These are phyloP conservation scores for Aspergillus olivimuriae DNA, from an alignment of 495 filamentous ascomycete genomes.

Conservation along the genomic window DNA sequence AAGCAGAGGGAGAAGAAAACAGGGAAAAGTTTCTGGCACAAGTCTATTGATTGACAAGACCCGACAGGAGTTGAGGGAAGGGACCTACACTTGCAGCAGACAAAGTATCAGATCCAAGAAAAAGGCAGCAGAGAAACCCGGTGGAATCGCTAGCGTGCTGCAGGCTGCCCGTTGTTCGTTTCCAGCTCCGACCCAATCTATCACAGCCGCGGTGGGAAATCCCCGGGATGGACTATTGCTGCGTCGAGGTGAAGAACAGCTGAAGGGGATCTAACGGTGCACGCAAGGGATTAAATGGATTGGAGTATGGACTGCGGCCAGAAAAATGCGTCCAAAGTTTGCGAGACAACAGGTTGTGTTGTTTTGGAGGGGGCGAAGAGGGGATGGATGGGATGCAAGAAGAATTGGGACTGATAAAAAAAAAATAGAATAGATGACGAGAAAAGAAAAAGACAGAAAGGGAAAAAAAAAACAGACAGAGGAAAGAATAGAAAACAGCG, in stretches of 20 bases:
- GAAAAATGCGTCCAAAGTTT: slow-evolving; percentile 1
- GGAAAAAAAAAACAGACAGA: slow-evolving; percentile 5
- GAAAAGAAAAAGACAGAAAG: slow-evolving; percentile 6
- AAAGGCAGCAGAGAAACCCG: slow-evolving; percentile 6
- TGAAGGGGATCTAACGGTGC: slow-evolving; percentile 11
- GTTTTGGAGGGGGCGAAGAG: slow-evolving; percentile 5
- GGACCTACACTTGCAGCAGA: slow-evolving; percentile 14
- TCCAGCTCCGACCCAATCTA: no score
- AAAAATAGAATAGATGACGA: slow-evolving; percentile 9
- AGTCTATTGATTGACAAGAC: no score
- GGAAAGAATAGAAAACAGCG: slow-evolving; percentile 3
- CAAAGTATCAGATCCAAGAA: slow-evolving; percentile 2
- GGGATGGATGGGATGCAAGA: slow-evolving; percentile 5
- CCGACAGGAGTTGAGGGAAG: background rate
- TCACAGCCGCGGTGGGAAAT: slow-evolving; percentile 13
- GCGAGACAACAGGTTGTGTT: no score
- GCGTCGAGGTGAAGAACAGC: background rate
- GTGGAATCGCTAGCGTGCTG: slow-evolving; percentile 20
- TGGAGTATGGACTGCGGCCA: slow-evolving; percentile 6
- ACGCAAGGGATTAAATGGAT: slow-evolving; percentile 20
- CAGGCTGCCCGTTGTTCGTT: slow-evolving; percentile 25
- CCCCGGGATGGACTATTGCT: slow-evolving; percentile 9
- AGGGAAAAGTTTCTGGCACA: background rate
- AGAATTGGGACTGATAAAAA: slow-evolving; percentile 10
- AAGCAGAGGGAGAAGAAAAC: slow-evolving; percentile 6